These are phyloP conservation scores for Sporothrix luriei DNA, from an alignment of 2,329 filamentous ascomycete genomes.

Conservation along the genomic window DNA sequence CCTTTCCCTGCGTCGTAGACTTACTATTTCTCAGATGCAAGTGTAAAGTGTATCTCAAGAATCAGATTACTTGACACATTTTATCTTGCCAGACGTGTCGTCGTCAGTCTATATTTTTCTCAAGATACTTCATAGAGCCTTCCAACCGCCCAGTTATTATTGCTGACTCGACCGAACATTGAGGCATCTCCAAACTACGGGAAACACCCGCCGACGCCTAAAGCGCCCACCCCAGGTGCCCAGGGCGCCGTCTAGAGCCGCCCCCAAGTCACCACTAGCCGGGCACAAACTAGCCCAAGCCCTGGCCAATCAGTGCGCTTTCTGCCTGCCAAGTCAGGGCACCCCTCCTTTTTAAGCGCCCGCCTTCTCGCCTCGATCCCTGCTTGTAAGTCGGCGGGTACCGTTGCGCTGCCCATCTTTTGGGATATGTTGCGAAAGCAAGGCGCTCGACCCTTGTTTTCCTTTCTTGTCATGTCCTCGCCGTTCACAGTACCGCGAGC, in stretches of 20 bases:
- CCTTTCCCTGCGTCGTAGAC: neutral
- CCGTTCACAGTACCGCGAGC: neutral
- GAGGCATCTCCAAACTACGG: neutral
- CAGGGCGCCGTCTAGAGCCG: too few relatives aligned
- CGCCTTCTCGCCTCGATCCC: constrained; percentile 4
- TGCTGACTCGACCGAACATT: neutral
- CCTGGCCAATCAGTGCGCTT: constrained; percentile 30
- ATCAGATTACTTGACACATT: neutral
- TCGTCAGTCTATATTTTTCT: neutral
- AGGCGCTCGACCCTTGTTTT: constrained; percentile 12
- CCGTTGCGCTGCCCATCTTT: neutral
- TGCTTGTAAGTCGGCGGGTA: constrained; percentile 29
- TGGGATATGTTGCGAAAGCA: neutral
- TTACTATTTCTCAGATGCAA: neutral
- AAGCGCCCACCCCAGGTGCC: neutral
- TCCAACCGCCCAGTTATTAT: neutral
- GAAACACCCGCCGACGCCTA: neutral
- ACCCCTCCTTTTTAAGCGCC: constrained; percentile 33
- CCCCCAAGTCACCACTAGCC: neutral
- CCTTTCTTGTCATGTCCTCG: neutral
- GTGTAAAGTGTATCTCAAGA: neutral
- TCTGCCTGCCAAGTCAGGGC: constrained; percentile 18
- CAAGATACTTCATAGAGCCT: neutral
- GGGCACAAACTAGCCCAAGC: constrained; percentile 11
- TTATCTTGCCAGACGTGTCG: neutral